These are phyloP conservation scores for Phytophthora kernoviae DNA, from an alignment of 352 stramenopile species.

Conservation along the genomic window DNA sequence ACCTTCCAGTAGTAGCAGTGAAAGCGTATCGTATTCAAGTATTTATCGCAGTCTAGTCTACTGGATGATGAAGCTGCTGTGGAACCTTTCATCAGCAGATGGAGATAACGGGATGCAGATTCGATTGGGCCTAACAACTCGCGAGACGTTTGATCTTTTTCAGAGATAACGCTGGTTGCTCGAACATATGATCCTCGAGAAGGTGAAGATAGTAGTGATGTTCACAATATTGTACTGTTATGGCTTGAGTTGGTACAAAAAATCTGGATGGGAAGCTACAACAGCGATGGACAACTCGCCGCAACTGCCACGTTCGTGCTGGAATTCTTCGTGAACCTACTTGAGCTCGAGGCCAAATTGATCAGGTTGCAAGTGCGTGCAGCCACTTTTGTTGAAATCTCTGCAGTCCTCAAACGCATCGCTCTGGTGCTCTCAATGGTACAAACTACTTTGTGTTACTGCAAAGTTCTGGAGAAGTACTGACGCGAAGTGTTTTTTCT, in stretches of 20 bases:
- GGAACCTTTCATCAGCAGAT: conserved; percentile 29
- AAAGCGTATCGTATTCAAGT: background rate
- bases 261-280: conserved; percentile 40
- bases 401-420: conserved; percentile 20
- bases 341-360: conserved; percentile 14
- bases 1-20: background rate
- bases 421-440: conserved; percentile 31
- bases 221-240: conserved; percentile 12
- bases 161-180: conserved; percentile 7
- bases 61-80: conserved; percentile 43
- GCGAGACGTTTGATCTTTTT: conserved; percentile 25
- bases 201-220: conserved; percentile 7
- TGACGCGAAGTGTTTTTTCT: conserved; percentile 9
- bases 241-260: conserved; percentile 36
- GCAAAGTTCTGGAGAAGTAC: background rate
- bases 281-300: conserved; percentile 36
- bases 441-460: background rate
- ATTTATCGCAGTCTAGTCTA: conserved; percentile 14
- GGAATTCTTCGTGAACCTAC: conserved; percentile 18
- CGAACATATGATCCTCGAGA: background rate
- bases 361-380: background rate
- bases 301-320: conserved; percentile 16
- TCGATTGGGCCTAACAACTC: conserved; percentile 18
- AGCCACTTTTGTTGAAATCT: conserved; percentile 8
- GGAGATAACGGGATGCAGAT: conserved; percentile 3